These are phyloP conservation scores for Colletotrichum tanaceti DNA, from an alignment of 2,329 filamentous ascomycete species.

Conservation along the genomic window DNA sequence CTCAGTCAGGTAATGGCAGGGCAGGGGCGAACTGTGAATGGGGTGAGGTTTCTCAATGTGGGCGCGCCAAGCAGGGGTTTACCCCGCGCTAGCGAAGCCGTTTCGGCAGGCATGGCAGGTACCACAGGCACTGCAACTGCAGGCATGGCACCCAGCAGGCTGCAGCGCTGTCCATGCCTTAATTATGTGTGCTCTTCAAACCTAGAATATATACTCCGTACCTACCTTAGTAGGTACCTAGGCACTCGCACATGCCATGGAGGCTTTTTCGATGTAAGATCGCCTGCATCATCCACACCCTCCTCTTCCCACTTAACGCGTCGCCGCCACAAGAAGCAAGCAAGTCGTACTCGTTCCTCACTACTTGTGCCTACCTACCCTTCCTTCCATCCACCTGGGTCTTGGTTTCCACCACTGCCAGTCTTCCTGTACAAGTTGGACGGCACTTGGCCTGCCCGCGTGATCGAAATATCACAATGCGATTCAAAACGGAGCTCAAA, in stretches of 20 bases:
- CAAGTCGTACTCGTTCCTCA: neutral
- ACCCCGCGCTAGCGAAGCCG: slow-evolving; percentile 36
- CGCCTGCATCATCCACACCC: neutral
- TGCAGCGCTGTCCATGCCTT: no score
- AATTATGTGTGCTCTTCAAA: no score
- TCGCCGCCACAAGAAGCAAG: slow-evolving; percentile 12
- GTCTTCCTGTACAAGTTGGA: neutral
- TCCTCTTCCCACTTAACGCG: slow-evolving; percentile 18
- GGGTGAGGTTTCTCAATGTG: slow-evolving; percentile 34
- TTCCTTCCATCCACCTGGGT: neutral
- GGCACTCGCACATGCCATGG: neutral
- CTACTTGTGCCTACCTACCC: no score
- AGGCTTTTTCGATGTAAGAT: neutral
- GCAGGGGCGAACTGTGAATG: slow-evolving; percentile 35
- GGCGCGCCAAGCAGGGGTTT: slow-evolving; percentile 26
- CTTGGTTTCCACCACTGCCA: neutral
- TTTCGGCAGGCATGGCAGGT: slow-evolving; percentile 1
- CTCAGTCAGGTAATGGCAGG: slow-evolving; percentile 35
- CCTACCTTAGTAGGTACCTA: no score
- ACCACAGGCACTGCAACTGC: no score
- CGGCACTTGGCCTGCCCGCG: neutral
- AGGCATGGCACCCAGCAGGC: no score
- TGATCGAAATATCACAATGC: slow-evolving; percentile 58
- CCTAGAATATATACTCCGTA: no score
- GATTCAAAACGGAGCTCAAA: slow-evolving; percentile 73